These are phyloP conservation scores for Ambrosia hybrid DNA, from an alignment of 140 eudicot species.

Conservation along the genomic window DNA sequence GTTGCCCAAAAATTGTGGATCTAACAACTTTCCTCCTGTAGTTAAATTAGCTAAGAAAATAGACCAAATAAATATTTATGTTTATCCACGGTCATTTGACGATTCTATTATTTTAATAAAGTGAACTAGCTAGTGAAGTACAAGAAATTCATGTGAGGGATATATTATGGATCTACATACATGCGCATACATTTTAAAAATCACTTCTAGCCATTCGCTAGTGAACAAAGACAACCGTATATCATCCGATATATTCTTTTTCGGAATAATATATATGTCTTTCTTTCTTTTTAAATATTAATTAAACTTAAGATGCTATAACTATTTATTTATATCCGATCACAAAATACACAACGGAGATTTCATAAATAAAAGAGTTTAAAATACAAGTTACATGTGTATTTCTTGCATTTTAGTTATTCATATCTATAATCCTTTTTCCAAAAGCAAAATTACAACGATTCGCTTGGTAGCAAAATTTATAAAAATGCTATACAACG, in stretches of 20 bases:
- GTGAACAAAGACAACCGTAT: background rate
- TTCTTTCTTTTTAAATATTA: background rate
- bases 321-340: no score
- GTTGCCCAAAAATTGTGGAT: no score
- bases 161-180: no score
- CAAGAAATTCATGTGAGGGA: no score
- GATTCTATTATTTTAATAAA: no score
- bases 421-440: background rate
- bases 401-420: background rate
- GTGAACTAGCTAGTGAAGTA: no score
- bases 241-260: background rate
- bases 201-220: conserved; percentile 3
- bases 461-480: background rate
- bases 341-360: background rate
- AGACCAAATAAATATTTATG: no score
- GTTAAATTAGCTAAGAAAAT: no score
- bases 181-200: background rate
- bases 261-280: background rate
- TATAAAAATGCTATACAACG: background rate
- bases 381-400: background rate
- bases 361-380: background rate
- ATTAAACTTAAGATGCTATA: background rate
- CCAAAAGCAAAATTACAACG: background rate
- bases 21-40: no score
- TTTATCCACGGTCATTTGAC: no score